These are phyloP conservation scores for Raddia distichophylla DNA, from an alignment of 176 grass and related monocot species.

Conservation along the genomic window DNA sequence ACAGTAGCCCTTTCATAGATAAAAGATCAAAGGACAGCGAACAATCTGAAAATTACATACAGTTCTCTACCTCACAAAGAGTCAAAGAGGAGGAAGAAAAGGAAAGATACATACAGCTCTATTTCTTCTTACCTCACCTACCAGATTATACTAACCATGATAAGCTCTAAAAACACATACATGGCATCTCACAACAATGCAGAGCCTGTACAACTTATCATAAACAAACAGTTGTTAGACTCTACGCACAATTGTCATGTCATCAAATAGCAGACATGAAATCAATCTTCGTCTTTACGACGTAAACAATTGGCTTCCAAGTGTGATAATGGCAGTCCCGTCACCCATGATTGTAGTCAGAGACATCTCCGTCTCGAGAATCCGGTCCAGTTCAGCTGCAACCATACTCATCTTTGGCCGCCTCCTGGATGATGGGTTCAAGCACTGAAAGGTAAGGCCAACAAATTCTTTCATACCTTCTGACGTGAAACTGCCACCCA, in stretches of 20 bases:
- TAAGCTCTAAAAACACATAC: slow-evolving; percentile 57
- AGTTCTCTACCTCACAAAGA: slow-evolving; percentile 29
- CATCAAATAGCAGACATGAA: slow-evolving; percentile 69
- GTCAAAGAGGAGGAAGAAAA: slow-evolving; percentile 43
- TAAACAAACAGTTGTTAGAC: slow-evolving; percentile 52
- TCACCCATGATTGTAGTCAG: slow-evolving; percentile 93
- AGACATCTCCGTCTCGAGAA: slow-evolving; percentile 90
- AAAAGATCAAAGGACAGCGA: slow-evolving; percentile 8
- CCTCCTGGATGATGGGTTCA: slow-evolving; percentile 65
- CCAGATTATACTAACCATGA: slow-evolving; percentile 56
- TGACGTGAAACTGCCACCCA: slow-evolving; percentile 80
- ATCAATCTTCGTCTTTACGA: slow-evolving; percentile 49
- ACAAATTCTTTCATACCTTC: slow-evolving; percentile 89
- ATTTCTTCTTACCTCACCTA: slow-evolving; percentile 47
- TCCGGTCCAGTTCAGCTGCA: slow-evolving; percentile 64
- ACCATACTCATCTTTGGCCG: slow-evolving; percentile 76
- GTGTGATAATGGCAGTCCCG: slow-evolving; percentile 85
- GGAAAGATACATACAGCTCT: slow-evolving; percentile 42
- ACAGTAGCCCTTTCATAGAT: slow-evolving; percentile 15
- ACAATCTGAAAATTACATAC: slow-evolving; percentile 47
- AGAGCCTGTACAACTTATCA: slow-evolving; percentile 48
- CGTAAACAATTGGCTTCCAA: slow-evolving; percentile 93
- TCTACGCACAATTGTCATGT: slow-evolving; percentile 52
- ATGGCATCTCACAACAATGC: slow-evolving; percentile 48
- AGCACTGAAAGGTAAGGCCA: slow-evolving; percentile 66